A percentile compares a stretch with the other conserved stretches of the same genome.
Evolutionary conservation across 768 basidiomycete species (phyloP).

Genomic region (Tulasnella sp.): DNA sequence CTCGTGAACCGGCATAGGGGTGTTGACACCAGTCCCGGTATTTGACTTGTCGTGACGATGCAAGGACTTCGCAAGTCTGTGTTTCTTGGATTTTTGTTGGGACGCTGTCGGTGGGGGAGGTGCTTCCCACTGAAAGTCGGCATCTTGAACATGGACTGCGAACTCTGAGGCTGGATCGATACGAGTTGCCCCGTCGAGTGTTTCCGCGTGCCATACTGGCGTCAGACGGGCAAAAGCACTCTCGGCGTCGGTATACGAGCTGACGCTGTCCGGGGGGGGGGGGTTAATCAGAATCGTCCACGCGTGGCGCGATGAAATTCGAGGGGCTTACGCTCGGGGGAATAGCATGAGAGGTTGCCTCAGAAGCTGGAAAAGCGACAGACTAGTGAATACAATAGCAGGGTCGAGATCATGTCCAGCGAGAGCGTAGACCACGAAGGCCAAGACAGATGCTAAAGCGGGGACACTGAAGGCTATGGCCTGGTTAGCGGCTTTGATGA

Average conservation of each 20-base stretch:
- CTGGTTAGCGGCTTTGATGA: slow-evolving; percentile 56
- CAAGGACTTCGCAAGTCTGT: slow-evolving; percentile 9
- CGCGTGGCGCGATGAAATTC: slow-evolving; percentile 25
- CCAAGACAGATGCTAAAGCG: slow-evolving; percentile 55
- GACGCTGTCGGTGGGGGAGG: slow-evolving; percentile 21
- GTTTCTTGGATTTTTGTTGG: slow-evolving; percentile 10
- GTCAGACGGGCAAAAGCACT: slow-evolving; percentile 51
- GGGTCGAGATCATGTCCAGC: slow-evolving; percentile 50
- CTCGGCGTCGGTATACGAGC: slow-evolving; percentile 54
- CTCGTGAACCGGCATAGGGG: slow-evolving; percentile 18
- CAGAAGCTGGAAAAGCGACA: slow-evolving; percentile 56
- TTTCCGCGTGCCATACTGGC: slow-evolving; percentile 51
- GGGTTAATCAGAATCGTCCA: slow-evolving; percentile 23
- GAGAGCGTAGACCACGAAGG: slow-evolving; percentile 58
- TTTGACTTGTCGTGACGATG: slow-evolving; percentile 10
- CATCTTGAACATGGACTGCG: slow-evolving; percentile 47
- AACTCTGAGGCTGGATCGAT: slow-evolving; percentile 41
- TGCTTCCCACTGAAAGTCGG: slow-evolving; percentile 59
- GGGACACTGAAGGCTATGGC: slow-evolving; percentile 54
- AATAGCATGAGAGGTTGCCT: slow-evolving; percentile 64
- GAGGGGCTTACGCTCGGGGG: slow-evolving; percentile 34
- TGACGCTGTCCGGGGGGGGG: slow-evolving; percentile 35
- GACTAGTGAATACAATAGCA: slow-evolving; percentile 58
- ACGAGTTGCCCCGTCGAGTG: slow-evolving; percentile 32
- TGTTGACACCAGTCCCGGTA: background rate